Evolutionary conservation across 257 asterid genomes (phyloP), one percentile per base, ranked within the genome.

Genomic region (Paulownia fortunei): DNA sequence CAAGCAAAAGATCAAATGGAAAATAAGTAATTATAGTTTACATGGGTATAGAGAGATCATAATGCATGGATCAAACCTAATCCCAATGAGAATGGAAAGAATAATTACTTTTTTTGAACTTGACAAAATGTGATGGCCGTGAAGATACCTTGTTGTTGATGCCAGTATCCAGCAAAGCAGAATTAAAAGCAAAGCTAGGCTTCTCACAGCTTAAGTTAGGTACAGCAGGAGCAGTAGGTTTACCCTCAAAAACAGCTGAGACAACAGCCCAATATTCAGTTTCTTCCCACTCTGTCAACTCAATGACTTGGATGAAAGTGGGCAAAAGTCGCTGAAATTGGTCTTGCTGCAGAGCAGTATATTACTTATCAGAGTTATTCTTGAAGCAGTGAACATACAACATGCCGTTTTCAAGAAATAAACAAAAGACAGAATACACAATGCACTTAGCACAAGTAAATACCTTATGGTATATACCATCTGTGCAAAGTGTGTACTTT

Each of bases 401-500:
- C 24, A 12, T 54, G 71, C 8, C 15, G 12, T 47, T 72, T 30
- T 36, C 70, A 69, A 41, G 52, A 61, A 62, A 60, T 69, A 54
- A 69, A 59, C 19, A 60, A 41, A 61, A 61, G 18, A 52, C 16
- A 51, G 36, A 55, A n/a, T 8, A 67, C 24, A 51, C 2, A 69
- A 32, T 32, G n/a, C 61, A 71, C 19, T 55, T 15, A 69, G 34
- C 63, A 2, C 2, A 15, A n/a, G n/a, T n/a, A 18, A 74, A 70
- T 88, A 91, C 98, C 96, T 95, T 94, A 86, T 94, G 99, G 80
- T 89, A 91, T 72, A 94, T 92, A 59, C 97, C 97, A 85, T 95
- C 99, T 77, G 90, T 88, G 82, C 97, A 89, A 59, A 95, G 97
- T 66, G 88, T 92, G 88, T 92, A 95, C 82, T 73, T 95, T 65